phyloP scores from a whole-genome alignment of 176 grass and related monocot genomes.

The Cenchrus americanus region DNA sequence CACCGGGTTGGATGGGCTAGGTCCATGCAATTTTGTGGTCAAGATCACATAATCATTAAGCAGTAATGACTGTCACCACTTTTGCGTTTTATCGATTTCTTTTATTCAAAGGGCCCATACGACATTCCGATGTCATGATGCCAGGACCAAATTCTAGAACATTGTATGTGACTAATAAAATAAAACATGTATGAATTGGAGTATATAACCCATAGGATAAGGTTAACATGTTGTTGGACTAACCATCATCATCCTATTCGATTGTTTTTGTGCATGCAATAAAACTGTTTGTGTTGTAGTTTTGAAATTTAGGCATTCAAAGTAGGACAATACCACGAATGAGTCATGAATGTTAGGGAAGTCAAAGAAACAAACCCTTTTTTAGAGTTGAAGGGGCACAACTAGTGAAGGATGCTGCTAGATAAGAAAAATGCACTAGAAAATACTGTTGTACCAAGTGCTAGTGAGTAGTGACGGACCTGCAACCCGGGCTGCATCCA shows the following conservation, averaged over 20 bases:
- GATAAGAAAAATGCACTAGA: no score
- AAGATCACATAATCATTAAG: not conserved
- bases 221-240: constrained; percentile 2
- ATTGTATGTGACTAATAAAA: not conserved
- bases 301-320: not conserved
- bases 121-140: not conserved
- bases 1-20: constrained; percentile 4
- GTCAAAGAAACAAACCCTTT: no score
- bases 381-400: no score
- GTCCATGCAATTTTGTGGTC: not conserved
- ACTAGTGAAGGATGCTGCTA: no score
- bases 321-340: no score
- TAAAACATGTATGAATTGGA: not conserved
- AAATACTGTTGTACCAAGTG: no score
- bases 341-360: no score
- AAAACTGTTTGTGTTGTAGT: not conserved
- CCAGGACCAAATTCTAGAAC: not conserved
- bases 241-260: no score
- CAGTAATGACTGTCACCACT: constrained; percentile 8
- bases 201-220: no score
- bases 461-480: no score
- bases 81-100: not conserved
- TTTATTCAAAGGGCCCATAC: not conserved
- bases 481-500: no score
- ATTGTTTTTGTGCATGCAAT: no score